These are phyloP conservation scores for Neoascochyta sp. DNA, from an alignment of 2,329 filamentous ascomycete genomes.

Conservation along the genomic window DNA sequence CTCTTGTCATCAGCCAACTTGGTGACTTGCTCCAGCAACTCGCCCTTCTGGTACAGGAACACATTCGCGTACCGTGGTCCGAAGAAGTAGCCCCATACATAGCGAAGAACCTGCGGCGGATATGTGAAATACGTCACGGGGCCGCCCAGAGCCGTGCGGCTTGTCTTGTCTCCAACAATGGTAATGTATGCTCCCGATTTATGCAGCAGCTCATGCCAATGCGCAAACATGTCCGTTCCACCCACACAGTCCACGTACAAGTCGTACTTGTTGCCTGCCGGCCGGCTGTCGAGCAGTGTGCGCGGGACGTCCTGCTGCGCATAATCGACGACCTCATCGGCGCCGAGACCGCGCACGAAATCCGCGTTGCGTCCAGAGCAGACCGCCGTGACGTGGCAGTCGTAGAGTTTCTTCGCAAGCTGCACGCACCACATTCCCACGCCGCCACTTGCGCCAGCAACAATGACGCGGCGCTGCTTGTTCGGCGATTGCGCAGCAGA, in stretches of 20 bases:
- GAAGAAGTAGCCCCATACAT: slow-evolving; percentile 20
- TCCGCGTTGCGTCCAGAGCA: slow-evolving; percentile 49
- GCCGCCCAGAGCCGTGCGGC: slow-evolving; percentile 40
- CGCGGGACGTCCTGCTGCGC: slow-evolving; percentile 28
- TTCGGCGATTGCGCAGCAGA: slow-evolving; percentile 3
- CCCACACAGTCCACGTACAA: slow-evolving; percentile 52
- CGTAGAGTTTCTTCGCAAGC: slow-evolving; percentile 36
- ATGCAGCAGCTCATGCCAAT: slow-evolving; percentile 25
- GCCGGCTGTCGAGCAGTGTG: slow-evolving; percentile 30
- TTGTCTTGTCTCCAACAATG: slow-evolving; percentile 39
- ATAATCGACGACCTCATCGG: slow-evolving; percentile 46
- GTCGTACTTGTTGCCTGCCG: slow-evolving; percentile 38
- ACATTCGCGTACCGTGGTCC: slow-evolving; percentile 32
- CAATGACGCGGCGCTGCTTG: slow-evolving; percentile 19
- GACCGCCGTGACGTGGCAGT: slow-evolving; percentile 46
- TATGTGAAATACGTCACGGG: slow-evolving; percentile 32
- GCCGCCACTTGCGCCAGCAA: slow-evolving; percentile 32
- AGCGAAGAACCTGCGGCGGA: slow-evolving; percentile 23
- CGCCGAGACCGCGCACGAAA: slow-evolving; percentile 48
- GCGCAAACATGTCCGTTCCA: slow-evolving; percentile 45
- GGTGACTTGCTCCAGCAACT: slow-evolving; percentile 21
- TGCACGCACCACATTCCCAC: slow-evolving; percentile 37
- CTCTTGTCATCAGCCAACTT: slow-evolving; percentile 20
- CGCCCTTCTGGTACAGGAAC: slow-evolving; percentile 18
- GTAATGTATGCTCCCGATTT: slow-evolving; percentile 43